Percentiles rank a stretch among this genome's conserved stretches.
phyloP scores from a whole-genome alignment of 257 asterid genomes.

The Ocimum tenuiflorum region DNA sequence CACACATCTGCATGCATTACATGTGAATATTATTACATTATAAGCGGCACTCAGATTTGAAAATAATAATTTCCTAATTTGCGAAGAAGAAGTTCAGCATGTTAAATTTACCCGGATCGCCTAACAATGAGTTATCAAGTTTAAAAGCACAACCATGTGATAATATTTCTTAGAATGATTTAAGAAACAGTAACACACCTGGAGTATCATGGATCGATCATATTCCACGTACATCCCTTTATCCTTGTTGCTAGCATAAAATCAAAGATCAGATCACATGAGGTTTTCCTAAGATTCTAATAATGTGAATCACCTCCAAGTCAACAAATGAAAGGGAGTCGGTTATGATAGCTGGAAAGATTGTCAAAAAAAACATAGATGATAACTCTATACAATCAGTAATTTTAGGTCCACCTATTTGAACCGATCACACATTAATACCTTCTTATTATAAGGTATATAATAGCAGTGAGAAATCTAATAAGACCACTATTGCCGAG shows the following conservation, averaged over 20 bases:
- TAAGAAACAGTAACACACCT: conserved; percentile 40
- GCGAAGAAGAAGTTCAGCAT: conserved; percentile 1
- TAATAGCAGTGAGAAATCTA: not conserved
- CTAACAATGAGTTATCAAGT: conserved; percentile 9
- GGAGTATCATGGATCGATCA: conserved; percentile 86
- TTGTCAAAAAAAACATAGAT: conserved; percentile 6
- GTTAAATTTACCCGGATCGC: conserved; percentile 6
- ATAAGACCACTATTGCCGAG: not conserved
- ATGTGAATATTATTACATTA: conserved; percentile 18
- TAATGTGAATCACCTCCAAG: conserved; percentile 9
- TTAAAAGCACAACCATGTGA: not conserved
- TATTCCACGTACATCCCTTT: conserved; percentile 89
- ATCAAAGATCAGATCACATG: conserved; percentile 15
- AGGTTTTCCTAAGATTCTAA: conserved; percentile 4
- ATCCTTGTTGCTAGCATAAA: conserved; percentile 77
- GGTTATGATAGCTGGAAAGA: conserved; percentile 11
- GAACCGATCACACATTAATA: not conserved
- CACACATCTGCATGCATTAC: conserved; percentile 74
- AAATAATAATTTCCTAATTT: conserved; percentile 1
- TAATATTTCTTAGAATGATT: conserved; percentile 3
- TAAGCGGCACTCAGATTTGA: conserved; percentile 9
- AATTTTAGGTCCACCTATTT: conserved; percentile 2
- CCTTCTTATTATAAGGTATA: not conserved
- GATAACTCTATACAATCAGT: conserved; percentile 10
- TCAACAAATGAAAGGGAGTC: conserved; percentile 6